Conservation (phyloP, 306 rosid genomes). For the Cicer chorassanicum region DNA sequence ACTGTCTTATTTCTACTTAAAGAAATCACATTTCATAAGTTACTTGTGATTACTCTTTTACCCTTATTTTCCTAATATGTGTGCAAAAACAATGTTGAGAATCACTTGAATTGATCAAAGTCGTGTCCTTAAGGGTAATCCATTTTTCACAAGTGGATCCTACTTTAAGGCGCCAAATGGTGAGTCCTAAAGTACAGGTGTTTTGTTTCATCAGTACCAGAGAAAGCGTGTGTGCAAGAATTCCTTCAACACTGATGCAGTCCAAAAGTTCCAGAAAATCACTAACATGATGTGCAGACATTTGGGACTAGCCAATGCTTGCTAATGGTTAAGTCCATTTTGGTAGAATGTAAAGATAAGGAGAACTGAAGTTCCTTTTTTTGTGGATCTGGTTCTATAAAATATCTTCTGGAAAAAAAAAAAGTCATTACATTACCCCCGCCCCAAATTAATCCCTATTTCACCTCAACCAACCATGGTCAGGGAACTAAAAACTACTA, state of each 20-base stretch:
- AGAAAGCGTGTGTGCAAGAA: background rate
- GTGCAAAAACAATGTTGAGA: conserved; percentile 4
- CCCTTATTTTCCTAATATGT: conserved; percentile 14
- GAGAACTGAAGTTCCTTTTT: background rate
- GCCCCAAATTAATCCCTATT: background rate
- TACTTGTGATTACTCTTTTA: background rate
- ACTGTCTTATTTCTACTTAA: conserved; percentile 8
- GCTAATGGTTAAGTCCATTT: background rate
- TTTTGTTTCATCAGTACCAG: background rate
- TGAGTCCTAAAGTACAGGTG: background rate
- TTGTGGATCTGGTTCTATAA: background rate
- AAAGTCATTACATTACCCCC: background rate
- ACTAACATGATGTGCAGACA: background rate
- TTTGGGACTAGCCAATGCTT: background rate
- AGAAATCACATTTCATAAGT: conserved; percentile 23
- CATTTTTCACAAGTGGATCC: background rate
- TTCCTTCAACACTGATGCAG: background rate
- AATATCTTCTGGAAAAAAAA: background rate
- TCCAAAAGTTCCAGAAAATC: conserved; percentile 7
- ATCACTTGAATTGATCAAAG: conserved; percentile 1
- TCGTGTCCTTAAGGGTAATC: background rate
- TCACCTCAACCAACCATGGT: background rate
- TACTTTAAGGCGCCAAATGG: background rate
- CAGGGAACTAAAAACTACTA: background rate
- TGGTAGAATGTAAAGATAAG: background rate